These are phyloP conservation scores for Fusarium agapanthi DNA, from an alignment of 2,329 filamentous ascomycete species.

Conservation along the genomic window DNA sequence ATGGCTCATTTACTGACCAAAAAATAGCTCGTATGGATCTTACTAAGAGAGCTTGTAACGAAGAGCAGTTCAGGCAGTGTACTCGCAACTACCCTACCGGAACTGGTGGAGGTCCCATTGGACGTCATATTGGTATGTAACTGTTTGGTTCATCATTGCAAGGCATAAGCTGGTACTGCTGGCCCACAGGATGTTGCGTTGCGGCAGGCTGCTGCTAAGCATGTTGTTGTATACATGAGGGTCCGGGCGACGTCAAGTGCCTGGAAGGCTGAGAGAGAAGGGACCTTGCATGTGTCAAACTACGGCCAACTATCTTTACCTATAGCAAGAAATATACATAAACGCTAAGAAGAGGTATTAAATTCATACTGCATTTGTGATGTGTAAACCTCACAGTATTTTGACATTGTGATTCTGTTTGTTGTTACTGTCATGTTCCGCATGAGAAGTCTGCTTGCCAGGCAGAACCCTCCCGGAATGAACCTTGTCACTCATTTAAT, in stretches of 20 bases:
- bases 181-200: background rate
- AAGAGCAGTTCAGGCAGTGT: background rate
- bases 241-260: background rate
- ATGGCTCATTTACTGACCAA: background rate
- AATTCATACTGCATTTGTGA: background rate
- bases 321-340: background rate
- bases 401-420: background rate
- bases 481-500: background rate
- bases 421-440: background rate
- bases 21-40: background rate
- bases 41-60: background rate
- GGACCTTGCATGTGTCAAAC: background rate
- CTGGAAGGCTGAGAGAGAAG: too few relatives aligned
- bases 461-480: background rate
- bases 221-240: background rate
- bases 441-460: background rate
- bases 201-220: too few relatives aligned
- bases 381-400: background rate
- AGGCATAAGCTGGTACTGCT: background rate
- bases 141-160: background rate
- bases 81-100: background rate
- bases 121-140: too few relatives aligned
- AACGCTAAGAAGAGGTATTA: background rate
- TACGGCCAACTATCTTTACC: background rate
- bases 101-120: background rate